A percentile compares a stretch with the other conserved stretches of the same genome.
These are phyloP conservation scores for Lactarius hatsudake DNA, from an alignment of 768 basidiomycete genomes.

Conservation along the genomic window DNA sequence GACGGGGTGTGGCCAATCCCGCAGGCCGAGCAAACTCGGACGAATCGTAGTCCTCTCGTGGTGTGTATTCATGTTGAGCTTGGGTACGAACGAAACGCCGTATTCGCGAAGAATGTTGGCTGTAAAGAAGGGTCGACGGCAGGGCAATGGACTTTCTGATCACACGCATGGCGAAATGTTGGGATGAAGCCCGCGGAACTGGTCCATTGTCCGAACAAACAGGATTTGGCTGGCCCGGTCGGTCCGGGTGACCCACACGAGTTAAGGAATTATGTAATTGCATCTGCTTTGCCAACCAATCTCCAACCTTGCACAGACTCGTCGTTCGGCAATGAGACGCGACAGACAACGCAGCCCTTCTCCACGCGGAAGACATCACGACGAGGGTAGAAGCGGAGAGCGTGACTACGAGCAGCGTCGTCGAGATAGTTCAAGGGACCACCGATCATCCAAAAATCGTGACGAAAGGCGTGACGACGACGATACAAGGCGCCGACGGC, in stretches of 20 bases:
- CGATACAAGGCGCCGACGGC: constrained; percentile 29
- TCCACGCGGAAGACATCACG: constrained; percentile 13
- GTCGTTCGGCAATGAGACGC: constrained; percentile 10
- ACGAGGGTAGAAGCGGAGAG: background rate
- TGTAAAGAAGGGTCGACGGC: background rate
- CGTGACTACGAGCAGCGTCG: constrained; percentile 13
- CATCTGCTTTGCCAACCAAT: background rate
- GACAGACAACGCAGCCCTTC: constrained; percentile 18
- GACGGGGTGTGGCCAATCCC: constrained; percentile 47
- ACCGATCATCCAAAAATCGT: constrained; percentile 6
- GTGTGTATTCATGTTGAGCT: constrained; percentile 26
- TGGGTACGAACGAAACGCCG: constrained; percentile 23
- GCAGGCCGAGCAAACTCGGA: constrained; percentile 18
- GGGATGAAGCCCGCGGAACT: background rate
- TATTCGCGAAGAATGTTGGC: constrained; percentile 5
- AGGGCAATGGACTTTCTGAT: constrained; percentile 1
- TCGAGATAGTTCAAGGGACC: constrained; percentile 12
- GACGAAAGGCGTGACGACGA: constrained; percentile 27
- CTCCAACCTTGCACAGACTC: background rate
- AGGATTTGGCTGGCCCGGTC: background rate
- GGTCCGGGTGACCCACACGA: background rate
- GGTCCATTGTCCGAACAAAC: background rate
- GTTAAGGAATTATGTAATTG: background rate
- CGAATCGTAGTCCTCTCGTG: constrained; percentile 16
- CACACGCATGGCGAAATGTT: constrained; percentile 5